A percentile compares a stretch with the other conserved stretches of the same genome.
Evolutionary conservation across 2,329 filamentous ascomycete genomes (phyloP).

Genomic region (Spiromastix sp.): DNA sequence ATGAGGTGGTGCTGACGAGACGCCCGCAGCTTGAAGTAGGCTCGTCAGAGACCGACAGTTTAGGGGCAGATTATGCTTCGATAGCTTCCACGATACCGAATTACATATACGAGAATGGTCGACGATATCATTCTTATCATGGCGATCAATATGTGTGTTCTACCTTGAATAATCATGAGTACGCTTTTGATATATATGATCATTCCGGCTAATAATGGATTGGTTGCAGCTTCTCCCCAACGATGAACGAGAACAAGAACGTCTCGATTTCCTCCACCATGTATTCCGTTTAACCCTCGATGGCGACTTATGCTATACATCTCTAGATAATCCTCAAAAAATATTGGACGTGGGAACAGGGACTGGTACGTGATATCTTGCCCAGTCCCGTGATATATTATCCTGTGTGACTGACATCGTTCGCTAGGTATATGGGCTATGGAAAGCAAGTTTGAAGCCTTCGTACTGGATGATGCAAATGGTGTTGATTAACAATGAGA

Average conservation of each 20-base stretch:
- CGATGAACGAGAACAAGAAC: slow-evolving; percentile 25
- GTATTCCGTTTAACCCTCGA: slow-evolving; percentile 18
- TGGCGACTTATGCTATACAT: slow-evolving; percentile 25
- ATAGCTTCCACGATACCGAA: slow-evolving; percentile 12
- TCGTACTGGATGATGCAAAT: background rate
- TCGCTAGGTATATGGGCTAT: slow-evolving; percentile 25
- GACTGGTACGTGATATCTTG: slow-evolving; percentile 18
- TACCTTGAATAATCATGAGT: background rate
- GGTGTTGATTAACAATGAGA: background rate
- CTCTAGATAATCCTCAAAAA: slow-evolving; percentile 15
- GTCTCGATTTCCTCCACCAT: slow-evolving; percentile 32
- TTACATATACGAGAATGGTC: slow-evolving; percentile 14
- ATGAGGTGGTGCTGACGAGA: too few relatives aligned
- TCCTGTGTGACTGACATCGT: too few relatives aligned
- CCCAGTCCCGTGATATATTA: too few relatives aligned
- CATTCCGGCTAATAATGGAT: background rate
- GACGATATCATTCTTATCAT: slow-evolving; percentile 14
- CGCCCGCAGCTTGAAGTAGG: slow-evolving; percentile 4
- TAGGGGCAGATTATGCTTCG: background rate
- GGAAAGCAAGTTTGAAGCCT: slow-evolving; percentile 10
- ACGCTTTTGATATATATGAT: slow-evolving; percentile 8
- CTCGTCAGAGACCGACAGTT: slow-evolving; percentile 1
- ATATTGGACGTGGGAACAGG: slow-evolving; percentile 27
- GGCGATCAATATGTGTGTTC: slow-evolving; percentile 14
- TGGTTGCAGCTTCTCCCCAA: slow-evolving; percentile 9